Evolutionary conservation across 1,139 yeast species (phyloP), one percentile per base, ranked within the genome.

Genomic region (Casaregolazyma lundiana): DNA sequence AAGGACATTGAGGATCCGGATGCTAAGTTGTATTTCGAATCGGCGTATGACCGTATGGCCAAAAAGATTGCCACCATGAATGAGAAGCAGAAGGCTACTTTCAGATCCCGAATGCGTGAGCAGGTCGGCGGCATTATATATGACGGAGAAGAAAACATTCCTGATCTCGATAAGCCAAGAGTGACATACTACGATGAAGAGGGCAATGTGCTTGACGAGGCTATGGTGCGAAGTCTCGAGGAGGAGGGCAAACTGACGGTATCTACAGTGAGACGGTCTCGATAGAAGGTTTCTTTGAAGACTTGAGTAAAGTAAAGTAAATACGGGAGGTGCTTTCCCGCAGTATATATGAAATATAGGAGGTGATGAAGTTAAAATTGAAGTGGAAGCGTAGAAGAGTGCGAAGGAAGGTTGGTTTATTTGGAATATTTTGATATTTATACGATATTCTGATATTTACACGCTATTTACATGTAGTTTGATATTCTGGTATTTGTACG

Each of bases 121-220:
- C 35, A 38, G 35, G 16, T 26, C 17, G 41, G 41, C 20, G n/a
- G 30, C 20, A 11, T 26, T 38, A 26, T 38, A 19, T 19, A 29
- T 16, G 41, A 38, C 15, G 29, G 15, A n/a, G 39, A 38, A 8
- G 35, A 26, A 9, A 34, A 38, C 16, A 22, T 15, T 38, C 35
- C 41, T n/a, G 41, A 16, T 13, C 13, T 17, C 11, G 41, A 38
- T 13, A 35, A 38, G 13, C 19, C 41, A 4, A n/a, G 38, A 35
- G 47, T 35, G 20, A 46, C 49, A 35, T 64, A 63, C 54, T 61
- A 64, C 13, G 68, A 64, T 46, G 58, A 54, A 29, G 43, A 63
- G 26, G 68, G 68, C 35, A 64, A 64, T 43, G 53, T 53, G 15
- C 52, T 64, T 29, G 58, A 58, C 22, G 55, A 62, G 26, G 64